Evolutionary conservation across 1,284 basidiomycete genomes (phyloP), one percentile per base, ranked within the genome.

Genomic region (Ganoderma lingzhi): DNA sequence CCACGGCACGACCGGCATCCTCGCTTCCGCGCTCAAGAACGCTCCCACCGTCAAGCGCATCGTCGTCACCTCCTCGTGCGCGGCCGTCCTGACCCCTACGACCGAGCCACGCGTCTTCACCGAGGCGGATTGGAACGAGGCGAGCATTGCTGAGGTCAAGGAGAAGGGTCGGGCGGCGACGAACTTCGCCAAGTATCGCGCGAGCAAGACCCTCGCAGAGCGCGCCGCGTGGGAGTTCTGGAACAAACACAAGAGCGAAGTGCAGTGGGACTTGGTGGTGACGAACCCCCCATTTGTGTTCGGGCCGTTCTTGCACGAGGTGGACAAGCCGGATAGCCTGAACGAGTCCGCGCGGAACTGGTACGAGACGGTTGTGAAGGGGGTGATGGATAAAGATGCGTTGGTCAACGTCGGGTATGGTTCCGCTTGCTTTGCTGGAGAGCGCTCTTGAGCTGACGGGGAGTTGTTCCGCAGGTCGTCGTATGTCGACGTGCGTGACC

Each of bases 191-290:
- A 88, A 86, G 74, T 93, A 92, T 76, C 78, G 82, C 63, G 86
- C 84, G 15, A 87, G 85, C 28, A 94, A 95, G 82, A 88, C 86
- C 1, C 81, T 94, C 2, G 92, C 93, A 2, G 93, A 95, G 77
- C 82, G 79, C 73, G 84, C 84, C n/a, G 86, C 86, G 3, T 89
- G 87, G 88, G 82, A 86, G 53, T 90, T 89, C 68, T 79, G 84
- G 67, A 81, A 88, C 65, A 82, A 87, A 69, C 79, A 90, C 74
- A 86, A 89, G 75, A 73, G 78, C 1, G 77, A 74, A 39, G 77
- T 84, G 6, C 71, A 74, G 19, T 93, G 86, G 85, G 88, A 90
- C 69, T 76, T 90, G 35, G 84, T 83, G 8, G 82, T 84, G 0
- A 79, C 91, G 70, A 85, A 86, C 76, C 90, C 91, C 77, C 84